These are phyloP conservation scores for Diplogelasinospora grovesii DNA, from an alignment of 495 filamentous ascomycete species.

Conservation along the genomic window DNA sequence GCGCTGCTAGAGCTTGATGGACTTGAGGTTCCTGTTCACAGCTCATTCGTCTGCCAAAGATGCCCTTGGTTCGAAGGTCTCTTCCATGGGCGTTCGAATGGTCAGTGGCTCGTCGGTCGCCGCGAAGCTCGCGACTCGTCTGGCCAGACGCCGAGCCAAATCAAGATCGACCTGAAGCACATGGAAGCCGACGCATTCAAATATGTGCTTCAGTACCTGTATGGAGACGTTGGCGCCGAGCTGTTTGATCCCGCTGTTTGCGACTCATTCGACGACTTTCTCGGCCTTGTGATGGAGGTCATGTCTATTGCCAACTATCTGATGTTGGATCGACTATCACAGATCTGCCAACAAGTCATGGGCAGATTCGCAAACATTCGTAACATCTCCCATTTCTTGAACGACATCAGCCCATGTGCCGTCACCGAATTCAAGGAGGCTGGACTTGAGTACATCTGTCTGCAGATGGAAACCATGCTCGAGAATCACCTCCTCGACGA, in stretches of 20 bases:
- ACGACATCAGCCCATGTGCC: slow-evolving; percentile 72
- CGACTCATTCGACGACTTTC: slow-evolving; percentile 69
- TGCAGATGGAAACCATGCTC: slow-evolving; percentile 83
- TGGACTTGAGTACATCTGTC: slow-evolving; percentile 81
- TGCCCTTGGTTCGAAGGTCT: slow-evolving; percentile 90
- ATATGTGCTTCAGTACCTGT: slow-evolving; percentile 75
- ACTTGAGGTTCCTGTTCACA: slow-evolving; percentile 62
- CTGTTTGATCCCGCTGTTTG: slow-evolving; percentile 73
- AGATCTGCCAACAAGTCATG: slow-evolving; percentile 81
- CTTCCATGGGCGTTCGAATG: slow-evolving; percentile 77
- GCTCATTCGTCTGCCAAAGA: slow-evolving; percentile 67
- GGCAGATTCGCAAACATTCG: slow-evolving; percentile 84
- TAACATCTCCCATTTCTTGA: slow-evolving; percentile 78
- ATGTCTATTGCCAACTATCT: slow-evolving; percentile 86
- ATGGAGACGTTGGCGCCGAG: slow-evolving; percentile 72
- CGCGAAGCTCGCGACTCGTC: slow-evolving; percentile 33
- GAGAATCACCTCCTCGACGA: slow-evolving; percentile 80
- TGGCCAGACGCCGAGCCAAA: slow-evolving; percentile 30
- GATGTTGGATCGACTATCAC: slow-evolving; percentile 86
- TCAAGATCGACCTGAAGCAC: slow-evolving; percentile 79
- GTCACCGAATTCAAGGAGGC: slow-evolving; percentile 83
- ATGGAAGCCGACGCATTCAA: slow-evolving; percentile 64
- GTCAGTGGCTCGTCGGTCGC: slow-evolving; percentile 71
- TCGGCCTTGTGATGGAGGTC: slow-evolving; percentile 86
- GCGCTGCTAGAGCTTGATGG: slow-evolving; percentile 67